These are phyloP conservation scores for Cinchona pubescens DNA, from an alignment of 257 asterid genomes.

Conservation along the genomic window DNA sequence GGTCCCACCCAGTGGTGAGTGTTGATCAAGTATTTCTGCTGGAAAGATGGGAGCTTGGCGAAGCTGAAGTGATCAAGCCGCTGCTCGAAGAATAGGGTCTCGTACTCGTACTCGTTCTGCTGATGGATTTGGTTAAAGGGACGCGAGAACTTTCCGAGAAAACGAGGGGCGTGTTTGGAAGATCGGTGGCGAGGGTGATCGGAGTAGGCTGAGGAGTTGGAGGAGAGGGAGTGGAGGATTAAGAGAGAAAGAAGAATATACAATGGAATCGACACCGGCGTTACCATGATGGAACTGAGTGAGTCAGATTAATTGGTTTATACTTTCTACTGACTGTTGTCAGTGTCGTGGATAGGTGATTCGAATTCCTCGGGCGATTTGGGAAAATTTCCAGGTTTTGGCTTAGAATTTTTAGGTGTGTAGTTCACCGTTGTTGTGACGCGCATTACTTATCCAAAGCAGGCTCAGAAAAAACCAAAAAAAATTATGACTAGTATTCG, in stretches of 20 bases:
- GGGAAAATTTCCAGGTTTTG: no score
- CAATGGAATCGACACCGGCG: not conserved
- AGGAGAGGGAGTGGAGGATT: slow-evolving; percentile 26
- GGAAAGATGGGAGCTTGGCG: slow-evolving; percentile 50
- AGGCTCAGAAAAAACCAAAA: no score
- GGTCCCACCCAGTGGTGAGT: slow-evolving; percentile 74
- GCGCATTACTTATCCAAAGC: no score
- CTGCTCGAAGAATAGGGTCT: slow-evolving; percentile 71
- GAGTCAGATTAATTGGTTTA: no score
- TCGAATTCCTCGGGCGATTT: no score
- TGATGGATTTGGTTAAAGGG: slow-evolving; percentile 26
- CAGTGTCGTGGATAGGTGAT: no score
- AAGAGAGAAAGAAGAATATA: slow-evolving; percentile 21
- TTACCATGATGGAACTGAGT: slow-evolving; percentile 33
- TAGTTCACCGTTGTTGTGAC: no score
- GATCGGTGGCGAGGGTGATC: slow-evolving; percentile 16
- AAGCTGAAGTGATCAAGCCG: slow-evolving; percentile 90
- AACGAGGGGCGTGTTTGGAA: slow-evolving; percentile 32
- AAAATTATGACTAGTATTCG: no score
- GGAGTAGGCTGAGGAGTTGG: slow-evolving; percentile 19
- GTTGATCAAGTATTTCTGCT: slow-evolving; percentile 75
- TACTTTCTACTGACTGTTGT: no score
- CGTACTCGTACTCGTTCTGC: slow-evolving; percentile 40
- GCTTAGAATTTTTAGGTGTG: no score
- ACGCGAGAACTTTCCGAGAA: slow-evolving; percentile 40